Base-by-base conservation (phyloP, 345 rosid genomes). In the Turritis glabra region DNA sequence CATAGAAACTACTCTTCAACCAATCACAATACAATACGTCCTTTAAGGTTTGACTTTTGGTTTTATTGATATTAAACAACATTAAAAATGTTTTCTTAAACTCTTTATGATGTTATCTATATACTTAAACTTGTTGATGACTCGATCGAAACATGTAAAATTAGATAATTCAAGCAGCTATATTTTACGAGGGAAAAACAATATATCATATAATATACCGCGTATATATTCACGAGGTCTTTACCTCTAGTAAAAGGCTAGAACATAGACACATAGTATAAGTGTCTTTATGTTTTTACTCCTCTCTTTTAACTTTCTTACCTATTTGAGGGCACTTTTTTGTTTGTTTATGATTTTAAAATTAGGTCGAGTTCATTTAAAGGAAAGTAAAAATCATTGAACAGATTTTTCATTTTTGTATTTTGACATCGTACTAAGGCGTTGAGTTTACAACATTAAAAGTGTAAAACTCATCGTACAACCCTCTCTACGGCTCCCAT, bases 31-130 rank as follows among this genome's bases (percentile, higher is more conserved):
- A 51, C 13, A 32, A 61, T 69, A 76, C 59, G 38, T 48, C 26
- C 46, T 70, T 70, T 63, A 77, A 64, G 80, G 71, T 77, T 77
- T 77, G 80, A 77, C 76, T 62, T 76, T 63, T 57, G 61, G 10
- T n/a, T 70, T 63, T 70, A 32, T 54, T 68, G 62, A 59, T 61
- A 69, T 18, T n/a, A 58, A 74, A 58, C 25, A 57, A 35, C 51
- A 44, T 23, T 33, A 25, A 55, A 73, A 21, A 56, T 13, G n/a
- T 13, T 56, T 40, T 65, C 32, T 12, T 19, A 15, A 21, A n/a
- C 47, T 75, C 23, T 73, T 21, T 8, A 5, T 63, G 44, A 10
- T 64, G 23, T 9, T 19, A 44, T 55, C 8, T 32, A 23, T 12
- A 54, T 43, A 44, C 5, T 13, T 17, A 22, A 15, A 14, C 10